Evolutionary conservation across 169 alveolate genomes (phyloP).

Genomic region (Toxoplasma gondii): DNA sequence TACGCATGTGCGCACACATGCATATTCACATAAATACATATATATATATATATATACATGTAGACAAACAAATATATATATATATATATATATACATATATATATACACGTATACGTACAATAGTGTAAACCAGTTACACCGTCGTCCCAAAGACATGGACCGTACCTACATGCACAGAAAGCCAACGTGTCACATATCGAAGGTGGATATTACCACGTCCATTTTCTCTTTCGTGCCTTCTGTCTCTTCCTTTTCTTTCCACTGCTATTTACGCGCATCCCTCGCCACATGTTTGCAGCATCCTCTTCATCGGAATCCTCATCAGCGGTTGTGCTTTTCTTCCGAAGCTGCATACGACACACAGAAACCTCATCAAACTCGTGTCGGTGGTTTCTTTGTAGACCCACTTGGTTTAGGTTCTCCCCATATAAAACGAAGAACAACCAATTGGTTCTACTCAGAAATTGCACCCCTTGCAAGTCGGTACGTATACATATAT

Average conservation of each 20-base stretch:
- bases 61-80: too few relatives aligned
- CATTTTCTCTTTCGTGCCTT: slow-evolving; percentile 36
- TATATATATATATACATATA: too few relatives aligned
- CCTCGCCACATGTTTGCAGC: neutral
- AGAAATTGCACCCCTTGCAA: too few relatives aligned
- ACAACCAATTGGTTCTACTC: too few relatives aligned
- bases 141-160: too few relatives aligned
- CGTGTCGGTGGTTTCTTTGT: too few relatives aligned
- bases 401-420: too few relatives aligned
- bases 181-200: too few relatives aligned
- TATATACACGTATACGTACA: neutral
- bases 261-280: neutral
- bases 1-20: neutral
- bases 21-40: neutral
- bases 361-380: neutral
- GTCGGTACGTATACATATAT: too few relatives aligned
- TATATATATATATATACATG: too few relatives aligned
- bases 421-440: too few relatives aligned
- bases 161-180: too few relatives aligned
- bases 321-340: neutral
- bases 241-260: neutral
- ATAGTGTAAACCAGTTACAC: neutral
- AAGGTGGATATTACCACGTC: slow-evolving; percentile 15
- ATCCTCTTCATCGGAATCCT: neutral
- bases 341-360: slow-evolving; percentile 14